phyloP scores from a whole-genome alignment of 352 stramenopile species.

The Phytophthora parvispora region DNA sequence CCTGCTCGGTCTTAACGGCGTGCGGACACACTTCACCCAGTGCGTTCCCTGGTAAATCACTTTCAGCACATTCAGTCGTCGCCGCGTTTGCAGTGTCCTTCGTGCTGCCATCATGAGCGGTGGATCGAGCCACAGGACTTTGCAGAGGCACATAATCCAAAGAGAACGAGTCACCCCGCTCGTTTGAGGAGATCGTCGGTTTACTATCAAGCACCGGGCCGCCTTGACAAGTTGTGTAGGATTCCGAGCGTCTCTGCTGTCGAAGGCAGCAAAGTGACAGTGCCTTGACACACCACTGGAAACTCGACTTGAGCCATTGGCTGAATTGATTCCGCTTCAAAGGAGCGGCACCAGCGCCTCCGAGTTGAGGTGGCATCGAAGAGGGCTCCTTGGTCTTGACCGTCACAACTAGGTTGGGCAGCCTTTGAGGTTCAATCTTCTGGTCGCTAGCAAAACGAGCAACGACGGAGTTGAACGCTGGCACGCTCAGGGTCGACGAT shows the following conservation, averaged over 20 bases:
- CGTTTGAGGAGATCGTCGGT: constrained; percentile 5
- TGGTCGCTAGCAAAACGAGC: neutral
- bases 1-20: neutral
- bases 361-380: neutral
- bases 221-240: neutral
- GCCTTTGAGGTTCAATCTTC: neutral
- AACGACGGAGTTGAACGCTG: neutral
- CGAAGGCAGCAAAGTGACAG: constrained; percentile 12
- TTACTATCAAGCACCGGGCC: neutral
- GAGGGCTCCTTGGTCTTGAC: constrained; percentile 7
- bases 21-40: neutral
- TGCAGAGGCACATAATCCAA: constrained; percentile 6
- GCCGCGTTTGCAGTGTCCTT: neutral
- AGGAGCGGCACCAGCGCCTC: neutral
- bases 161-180: constrained; percentile 1
- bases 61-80: neutral
- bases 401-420: constrained; percentile 9
- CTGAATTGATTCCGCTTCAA: neutral
- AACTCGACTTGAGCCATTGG: constrained; percentile 6
- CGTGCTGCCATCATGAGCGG: neutral
- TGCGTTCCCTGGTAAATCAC: neutral
- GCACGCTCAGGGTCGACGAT: neutral
- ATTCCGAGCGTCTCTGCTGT: constrained; percentile 1
- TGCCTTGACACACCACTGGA: constrained; percentile 18
- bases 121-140: neutral